Conservation (phyloP, 768 basidiomycete species). For the Dioszegia hungarica region DNA sequence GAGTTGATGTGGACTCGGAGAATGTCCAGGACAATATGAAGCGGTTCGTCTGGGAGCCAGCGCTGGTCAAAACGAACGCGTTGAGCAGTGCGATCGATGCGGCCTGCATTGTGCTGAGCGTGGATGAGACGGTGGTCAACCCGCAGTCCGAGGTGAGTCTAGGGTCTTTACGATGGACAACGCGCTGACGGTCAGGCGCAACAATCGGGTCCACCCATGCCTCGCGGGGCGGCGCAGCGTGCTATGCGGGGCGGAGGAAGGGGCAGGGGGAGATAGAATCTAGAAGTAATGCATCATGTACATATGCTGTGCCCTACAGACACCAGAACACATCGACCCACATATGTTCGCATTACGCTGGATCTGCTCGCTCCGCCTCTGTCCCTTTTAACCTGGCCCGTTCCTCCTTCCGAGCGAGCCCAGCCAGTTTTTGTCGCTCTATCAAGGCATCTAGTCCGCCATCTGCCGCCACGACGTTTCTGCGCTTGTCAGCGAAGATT, state of each 20-base stretch:
- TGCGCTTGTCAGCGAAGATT: no score
- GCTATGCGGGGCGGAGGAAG: conserved; percentile 82
- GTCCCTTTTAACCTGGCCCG: no score
- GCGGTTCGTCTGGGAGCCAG: conserved; percentile 97
- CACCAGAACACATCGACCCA: no score
- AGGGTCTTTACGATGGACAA: neutral
- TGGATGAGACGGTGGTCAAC: conserved; percentile 95
- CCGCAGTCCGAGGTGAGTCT: conserved; percentile 79
- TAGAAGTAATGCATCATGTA: no score
- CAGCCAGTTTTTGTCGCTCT: no score
- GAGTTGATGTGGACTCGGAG: conserved; percentile 83
- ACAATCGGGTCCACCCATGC: conserved; percentile 72
- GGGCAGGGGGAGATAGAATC: conserved; percentile 52
- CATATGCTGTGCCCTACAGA: no score
- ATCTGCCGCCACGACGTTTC: no score
- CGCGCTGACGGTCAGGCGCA: conserved; percentile 16
- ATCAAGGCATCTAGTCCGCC: no score
- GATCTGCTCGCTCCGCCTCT: no score
- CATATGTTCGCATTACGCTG: no score
- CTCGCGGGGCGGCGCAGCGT: conserved; percentile 82
- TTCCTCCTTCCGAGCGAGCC: no score
- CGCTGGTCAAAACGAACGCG: conserved; percentile 89
- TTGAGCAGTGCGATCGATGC: conserved; percentile 94
- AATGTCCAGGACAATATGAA: conserved; percentile 95
- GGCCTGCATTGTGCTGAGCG: conserved; percentile 88